Percentiles rank a stretch among this genome's conserved stretches.
phyloP scores from a whole-genome alignment of 2,329 filamentous ascomycete species.

The Phaeoacremonium minimum region DNA sequence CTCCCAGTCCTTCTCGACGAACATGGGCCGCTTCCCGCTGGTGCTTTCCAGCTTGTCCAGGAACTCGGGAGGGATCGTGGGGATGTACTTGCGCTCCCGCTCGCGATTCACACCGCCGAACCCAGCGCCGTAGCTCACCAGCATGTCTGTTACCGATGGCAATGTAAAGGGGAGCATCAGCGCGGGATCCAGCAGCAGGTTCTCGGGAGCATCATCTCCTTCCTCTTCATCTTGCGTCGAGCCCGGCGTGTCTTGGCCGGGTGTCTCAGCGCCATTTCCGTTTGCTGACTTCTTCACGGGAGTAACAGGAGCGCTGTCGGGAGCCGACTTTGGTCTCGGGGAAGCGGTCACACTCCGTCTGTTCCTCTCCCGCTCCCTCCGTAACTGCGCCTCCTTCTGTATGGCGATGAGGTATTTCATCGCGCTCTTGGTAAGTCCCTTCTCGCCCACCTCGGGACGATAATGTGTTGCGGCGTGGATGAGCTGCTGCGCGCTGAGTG shows the following conservation, averaged over 20 bases:
- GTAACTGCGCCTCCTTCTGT: conserved; percentile 66
- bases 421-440: conserved; percentile 80
- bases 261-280: conserved; percentile 37
- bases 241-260: conserved; percentile 23
- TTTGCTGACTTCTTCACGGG: conserved; percentile 35
- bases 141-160: conserved; percentile 95
- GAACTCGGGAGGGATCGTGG: conserved; percentile 91
- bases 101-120: conserved; percentile 91
- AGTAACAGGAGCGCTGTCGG: conserved; percentile 37
- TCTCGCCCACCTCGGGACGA: conserved; percentile 91
- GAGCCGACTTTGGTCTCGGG: conserved; percentile 27
- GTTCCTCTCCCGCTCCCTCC: conserved; percentile 48
- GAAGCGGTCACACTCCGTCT: conserved; percentile 40
- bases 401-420: conserved; percentile 80
- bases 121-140: conserved; percentile 89
- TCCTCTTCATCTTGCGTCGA: conserved; percentile 50
- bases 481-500: conserved; percentile 80
- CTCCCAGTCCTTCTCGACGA: conserved; percentile 62
- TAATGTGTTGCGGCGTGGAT: conserved; percentile 92
- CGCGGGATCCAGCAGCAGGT: conserved; percentile 81
- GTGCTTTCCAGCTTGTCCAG: conserved; percentile 75
- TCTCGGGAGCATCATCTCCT: conserved; percentile 61
- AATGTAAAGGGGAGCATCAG: conserved; percentile 93
- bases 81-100: conserved; percentile 90
- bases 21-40: conserved; percentile 47